Evolutionary conservation across 345 rosid genomes (phyloP), one percentile per base, ranked within the genome.

Genomic region (Eucalyptus erythrocorys): DNA sequence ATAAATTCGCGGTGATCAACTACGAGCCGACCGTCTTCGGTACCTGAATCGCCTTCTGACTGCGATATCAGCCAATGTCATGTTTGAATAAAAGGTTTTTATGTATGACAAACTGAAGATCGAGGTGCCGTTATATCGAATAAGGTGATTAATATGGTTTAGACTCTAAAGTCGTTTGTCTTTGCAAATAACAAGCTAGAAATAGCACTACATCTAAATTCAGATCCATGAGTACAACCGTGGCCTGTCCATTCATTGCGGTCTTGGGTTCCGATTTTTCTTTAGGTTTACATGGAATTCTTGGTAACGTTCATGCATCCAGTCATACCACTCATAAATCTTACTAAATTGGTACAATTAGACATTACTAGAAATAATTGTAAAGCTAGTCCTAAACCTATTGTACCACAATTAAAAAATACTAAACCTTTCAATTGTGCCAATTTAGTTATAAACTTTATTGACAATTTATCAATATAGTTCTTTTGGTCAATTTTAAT

Each of bases 1-100:
- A 97, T 13, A 96, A 97, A 88, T 90, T 95, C 22, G 15, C 93
- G 47, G 92, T 97, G 45, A 48, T 97, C 30, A 96, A 95, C 90
- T 97, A 96, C 94, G 94, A 92, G 89, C 97, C 95, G 59, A 93
- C 94, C 10, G 47, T 88, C 85, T 91, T 93, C 30, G 85, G 10
- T 86, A 76, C 87, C 90, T 93, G 88, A 93, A 66, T 59, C 53
- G 45, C 12, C 26, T 12, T 40, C 15, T 45, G 30, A 21, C 32
- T 19, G 43, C 80, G 21, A 26, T 21, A 12, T 40, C 30, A 27
- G 66, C 49, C 47, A 16, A 14, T 47, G 49, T 71, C 49, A 10
- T 81, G 57, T 82, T 55, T 48, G 13, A 42, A 79, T 86, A 14
- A 88, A 8, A 34, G 6, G 26, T 68, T 14, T 14, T 64, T 30